phyloP scores from a whole-genome alignment of 1,284 basidiomycete genomes.

The Inonotus obliquus region DNA sequence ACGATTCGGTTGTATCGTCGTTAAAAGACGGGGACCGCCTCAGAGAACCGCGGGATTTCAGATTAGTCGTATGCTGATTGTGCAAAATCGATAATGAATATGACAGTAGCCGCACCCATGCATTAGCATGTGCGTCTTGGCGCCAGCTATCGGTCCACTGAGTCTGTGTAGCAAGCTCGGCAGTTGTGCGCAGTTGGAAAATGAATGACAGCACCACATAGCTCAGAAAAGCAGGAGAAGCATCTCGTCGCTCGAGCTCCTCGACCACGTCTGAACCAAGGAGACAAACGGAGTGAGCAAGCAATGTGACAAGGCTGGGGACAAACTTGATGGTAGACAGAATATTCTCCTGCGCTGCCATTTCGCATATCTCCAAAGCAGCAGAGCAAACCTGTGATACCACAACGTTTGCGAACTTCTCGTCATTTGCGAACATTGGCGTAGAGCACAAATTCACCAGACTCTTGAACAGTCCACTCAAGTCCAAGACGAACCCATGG shows the following conservation, averaged over 20 bases:
- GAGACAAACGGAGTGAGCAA: slow-evolving; percentile 50
- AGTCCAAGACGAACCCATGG: slow-evolving; percentile 51
- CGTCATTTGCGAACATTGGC: slow-evolving; percentile 47
- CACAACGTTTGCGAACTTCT: slow-evolving; percentile 48
- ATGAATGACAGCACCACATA: slow-evolving; percentile 61
- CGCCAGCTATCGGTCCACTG: slow-evolving; percentile 42
- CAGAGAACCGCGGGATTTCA: slow-evolving; percentile 12
- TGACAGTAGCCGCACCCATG: slow-evolving; percentile 64
- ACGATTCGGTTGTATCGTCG: slow-evolving; percentile 35
- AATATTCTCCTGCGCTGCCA: slow-evolving; percentile 48
- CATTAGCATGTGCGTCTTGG: slow-evolving; percentile 39
- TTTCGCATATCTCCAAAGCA: slow-evolving; percentile 52
- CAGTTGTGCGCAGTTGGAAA: slow-evolving; percentile 47
- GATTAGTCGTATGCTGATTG: slow-evolving; percentile 20
- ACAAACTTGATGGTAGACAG: slow-evolving; percentile 48
- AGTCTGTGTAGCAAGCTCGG: slow-evolving; percentile 39
- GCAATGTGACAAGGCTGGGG: slow-evolving; percentile 46
- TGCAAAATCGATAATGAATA: slow-evolving; percentile 51
- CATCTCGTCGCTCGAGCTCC: slow-evolving; percentile 50
- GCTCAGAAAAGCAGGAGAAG: slow-evolving; percentile 54
- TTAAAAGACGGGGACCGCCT: slow-evolving; percentile 21
- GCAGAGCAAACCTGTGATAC: slow-evolving; percentile 55
- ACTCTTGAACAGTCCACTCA: slow-evolving; percentile 56
- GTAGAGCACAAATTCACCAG: slow-evolving; percentile 46
- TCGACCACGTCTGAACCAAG: slow-evolving; percentile 50